phyloP scores from a whole-genome alignment of 495 filamentous ascomycete genomes.

The Terfezia claveryi region DNA sequence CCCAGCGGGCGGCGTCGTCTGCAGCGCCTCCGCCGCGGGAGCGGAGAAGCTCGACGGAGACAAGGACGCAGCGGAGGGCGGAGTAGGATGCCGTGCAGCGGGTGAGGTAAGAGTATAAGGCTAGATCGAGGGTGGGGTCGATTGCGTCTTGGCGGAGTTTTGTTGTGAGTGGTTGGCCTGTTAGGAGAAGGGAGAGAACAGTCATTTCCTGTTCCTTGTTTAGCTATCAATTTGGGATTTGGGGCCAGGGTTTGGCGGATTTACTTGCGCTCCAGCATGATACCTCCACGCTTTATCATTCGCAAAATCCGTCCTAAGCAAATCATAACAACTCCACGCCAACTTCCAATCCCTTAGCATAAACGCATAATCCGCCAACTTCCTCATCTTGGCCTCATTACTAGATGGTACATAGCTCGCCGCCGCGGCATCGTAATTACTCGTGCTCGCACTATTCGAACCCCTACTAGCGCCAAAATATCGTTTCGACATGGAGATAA shows the following conservation, averaged over 20 bases:
- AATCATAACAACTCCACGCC: slow-evolving; percentile 73
- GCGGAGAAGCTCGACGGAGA: slow-evolving; percentile 62
- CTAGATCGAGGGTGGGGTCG: slow-evolving; percentile 66
- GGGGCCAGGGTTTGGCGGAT: not conserved
- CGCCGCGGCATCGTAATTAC: slow-evolving; percentile 54
- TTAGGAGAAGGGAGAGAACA: slow-evolving; percentile 57
- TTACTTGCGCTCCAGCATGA: slow-evolving; percentile 47
- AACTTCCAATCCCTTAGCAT: slow-evolving; percentile 92
- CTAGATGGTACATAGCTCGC: slow-evolving; percentile 68
- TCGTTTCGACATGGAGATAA: slow-evolving; percentile 75
- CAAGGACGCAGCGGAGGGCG: slow-evolving; percentile 49
- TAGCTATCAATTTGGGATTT: too few relatives aligned
- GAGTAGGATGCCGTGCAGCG: slow-evolving; percentile 53
- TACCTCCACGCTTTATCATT: slow-evolving; percentile 95
- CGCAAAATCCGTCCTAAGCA: slow-evolving; percentile 65
- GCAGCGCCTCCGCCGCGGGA: slow-evolving; percentile 53
- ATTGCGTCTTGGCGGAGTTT: slow-evolving; percentile 58
- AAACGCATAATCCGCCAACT: slow-evolving; percentile 83
- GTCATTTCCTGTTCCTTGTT: slow-evolving; percentile 50
- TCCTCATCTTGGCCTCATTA: slow-evolving; percentile 76
- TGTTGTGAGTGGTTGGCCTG: slow-evolving; percentile 42
- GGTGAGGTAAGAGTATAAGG: slow-evolving; percentile 76
- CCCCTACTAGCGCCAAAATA: slow-evolving; percentile 38
- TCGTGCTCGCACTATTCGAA: slow-evolving; percentile 25
- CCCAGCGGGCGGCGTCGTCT: slow-evolving; percentile 78